Evolutionary conservation across 2,329 filamentous ascomycete species (phyloP).

Genomic region (Dothidotthia symphoricarpi): DNA sequence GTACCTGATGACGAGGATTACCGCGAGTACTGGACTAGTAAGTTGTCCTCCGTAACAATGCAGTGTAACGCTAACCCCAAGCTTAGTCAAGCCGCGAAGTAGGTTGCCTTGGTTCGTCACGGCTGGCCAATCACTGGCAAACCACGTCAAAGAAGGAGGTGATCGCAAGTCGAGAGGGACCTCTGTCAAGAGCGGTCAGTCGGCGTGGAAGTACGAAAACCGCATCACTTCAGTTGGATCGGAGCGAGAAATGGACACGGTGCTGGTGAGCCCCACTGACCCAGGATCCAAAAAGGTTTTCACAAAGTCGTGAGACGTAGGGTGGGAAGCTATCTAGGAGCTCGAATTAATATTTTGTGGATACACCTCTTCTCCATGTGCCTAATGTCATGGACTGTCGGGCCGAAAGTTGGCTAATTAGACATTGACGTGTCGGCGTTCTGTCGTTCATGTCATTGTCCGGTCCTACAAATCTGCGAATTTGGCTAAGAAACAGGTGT

Average conservation of each 20-base stretch:
- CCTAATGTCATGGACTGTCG: too few species aligned
- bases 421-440: too few species aligned
- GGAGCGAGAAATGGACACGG: slow-evolving; percentile 30
- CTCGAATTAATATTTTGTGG: too few species aligned
- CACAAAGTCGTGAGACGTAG: slow-evolving; percentile 16
- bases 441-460: too few species aligned
- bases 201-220: slow-evolving; percentile 26
- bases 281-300: slow-evolving; percentile 33
- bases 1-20: slow-evolving; percentile 71
- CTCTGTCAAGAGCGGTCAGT: slow-evolving; percentile 27
- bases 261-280: slow-evolving; percentile 24
- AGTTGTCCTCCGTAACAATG: slow-evolving; percentile 25
- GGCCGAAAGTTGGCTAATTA: too few species aligned
- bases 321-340: too few species aligned
- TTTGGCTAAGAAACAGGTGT: too few species aligned
- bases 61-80: slow-evolving; percentile 12
- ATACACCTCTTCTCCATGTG: too few species aligned
- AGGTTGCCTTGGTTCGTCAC: slow-evolving; percentile 37
- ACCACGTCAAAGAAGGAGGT: slow-evolving; percentile 17
- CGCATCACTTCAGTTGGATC: slow-evolving; percentile 28
- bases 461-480: too few species aligned
- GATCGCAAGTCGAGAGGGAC: slow-evolving; percentile 15
- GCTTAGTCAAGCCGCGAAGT: slow-evolving; percentile 34
- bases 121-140: slow-evolving; percentile 24
- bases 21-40: slow-evolving; percentile 79